phyloP scores from a whole-genome alignment of 495 filamentous ascomycete genomes.

The Podospora sp. region DNA sequence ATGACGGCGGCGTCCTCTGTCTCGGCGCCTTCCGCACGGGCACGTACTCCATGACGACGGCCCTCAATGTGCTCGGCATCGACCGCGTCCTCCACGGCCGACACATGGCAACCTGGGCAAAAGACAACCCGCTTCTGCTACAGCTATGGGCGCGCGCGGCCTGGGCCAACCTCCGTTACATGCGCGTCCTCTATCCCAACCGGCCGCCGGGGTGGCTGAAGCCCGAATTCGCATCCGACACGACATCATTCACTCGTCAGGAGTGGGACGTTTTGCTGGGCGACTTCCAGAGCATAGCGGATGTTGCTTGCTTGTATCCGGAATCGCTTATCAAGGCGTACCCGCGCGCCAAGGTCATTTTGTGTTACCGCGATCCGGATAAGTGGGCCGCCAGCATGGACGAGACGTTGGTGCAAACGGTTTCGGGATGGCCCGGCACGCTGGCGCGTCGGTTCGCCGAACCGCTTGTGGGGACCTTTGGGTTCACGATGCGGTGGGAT shows the following conservation, averaged over 20 bases:
- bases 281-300: slow-evolving; percentile 14
- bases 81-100: slow-evolving; percentile 18
- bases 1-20: slow-evolving; percentile 16
- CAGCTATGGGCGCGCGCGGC: slow-evolving; percentile 9
- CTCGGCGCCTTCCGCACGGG: slow-evolving; percentile 16
- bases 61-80: slow-evolving; percentile 15
- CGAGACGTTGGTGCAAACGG: slow-evolving; percentile 6
- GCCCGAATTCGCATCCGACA: slow-evolving; percentile 8
- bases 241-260: slow-evolving; percentile 5
- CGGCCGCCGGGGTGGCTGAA: slow-evolving; percentile 8
- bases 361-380: slow-evolving; percentile 13
- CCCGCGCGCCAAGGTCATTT: slow-evolving; percentile 13
- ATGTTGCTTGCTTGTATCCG: slow-evolving; percentile 16
- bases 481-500: slow-evolving; percentile 18
- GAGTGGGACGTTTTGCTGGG: slow-evolving; percentile 8
- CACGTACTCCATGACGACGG: slow-evolving; percentile 14
- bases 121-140: slow-evolving; percentile 8
- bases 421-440: slow-evolving; percentile 15
- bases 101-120: slow-evolving; percentile 15
- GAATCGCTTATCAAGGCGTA: slow-evolving; percentile 16
- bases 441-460: slow-evolving; percentile 10
- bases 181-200: slow-evolving; percentile 15
- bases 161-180: slow-evolving; percentile 16
- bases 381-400: slow-evolving; percentile 19
- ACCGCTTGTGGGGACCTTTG: slow-evolving; percentile 11